A percentile compares a stretch with the other conserved stretches of the same genome.
Conservation (phyloP, 2,329 filamentous ascomycete genomes). For the Leptoxyphium fumago region DNA sequence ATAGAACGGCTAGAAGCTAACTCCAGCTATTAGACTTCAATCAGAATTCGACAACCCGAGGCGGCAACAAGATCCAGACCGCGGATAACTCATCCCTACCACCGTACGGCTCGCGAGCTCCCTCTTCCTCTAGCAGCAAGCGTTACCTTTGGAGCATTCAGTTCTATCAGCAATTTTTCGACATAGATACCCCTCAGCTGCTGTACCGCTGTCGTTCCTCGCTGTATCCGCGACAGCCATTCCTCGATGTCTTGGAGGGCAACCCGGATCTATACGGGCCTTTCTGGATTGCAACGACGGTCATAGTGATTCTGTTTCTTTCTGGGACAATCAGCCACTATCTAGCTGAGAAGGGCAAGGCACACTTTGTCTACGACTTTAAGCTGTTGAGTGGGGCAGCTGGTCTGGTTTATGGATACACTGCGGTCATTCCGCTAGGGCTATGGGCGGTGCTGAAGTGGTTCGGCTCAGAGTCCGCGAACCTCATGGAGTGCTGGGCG, state of each 20-base stretch:
- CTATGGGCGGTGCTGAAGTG: slow-evolving; percentile 84
- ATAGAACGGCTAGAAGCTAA: too few species aligned
- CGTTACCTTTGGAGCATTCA: slow-evolving; percentile 81
- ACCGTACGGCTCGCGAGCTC: slow-evolving; percentile 11
- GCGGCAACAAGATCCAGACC: slow-evolving; percentile 34
- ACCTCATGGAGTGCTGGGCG: slow-evolving; percentile 87
- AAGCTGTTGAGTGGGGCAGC: slow-evolving; percentile 75
- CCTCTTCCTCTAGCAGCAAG: slow-evolving; percentile 36
- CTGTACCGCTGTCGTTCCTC: slow-evolving; percentile 73
- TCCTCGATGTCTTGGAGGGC: slow-evolving; percentile 90
- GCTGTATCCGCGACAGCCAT: slow-evolving; percentile 84
- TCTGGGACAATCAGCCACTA: slow-evolving; percentile 93
- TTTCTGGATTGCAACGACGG: slow-evolving; percentile 97
- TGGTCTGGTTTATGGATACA: slow-evolving; percentile 91
- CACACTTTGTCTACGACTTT: slow-evolving; percentile 84
- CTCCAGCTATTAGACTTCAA: neutral
- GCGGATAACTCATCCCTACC: slow-evolving; percentile 8
- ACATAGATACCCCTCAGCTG: slow-evolving; percentile 88
- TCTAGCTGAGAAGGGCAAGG: slow-evolving; percentile 49
- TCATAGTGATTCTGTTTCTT: slow-evolving; percentile 87
- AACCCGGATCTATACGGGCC: slow-evolving; percentile 95
- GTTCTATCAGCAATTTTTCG: slow-evolving; percentile 97
- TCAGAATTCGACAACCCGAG: slow-evolving; percentile 48
- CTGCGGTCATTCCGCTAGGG: slow-evolving; percentile 61
- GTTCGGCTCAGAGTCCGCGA: slow-evolving; percentile 88